phyloP scores from a whole-genome alignment of 768 basidiomycete species.

The Termitomyces sp. region DNA sequence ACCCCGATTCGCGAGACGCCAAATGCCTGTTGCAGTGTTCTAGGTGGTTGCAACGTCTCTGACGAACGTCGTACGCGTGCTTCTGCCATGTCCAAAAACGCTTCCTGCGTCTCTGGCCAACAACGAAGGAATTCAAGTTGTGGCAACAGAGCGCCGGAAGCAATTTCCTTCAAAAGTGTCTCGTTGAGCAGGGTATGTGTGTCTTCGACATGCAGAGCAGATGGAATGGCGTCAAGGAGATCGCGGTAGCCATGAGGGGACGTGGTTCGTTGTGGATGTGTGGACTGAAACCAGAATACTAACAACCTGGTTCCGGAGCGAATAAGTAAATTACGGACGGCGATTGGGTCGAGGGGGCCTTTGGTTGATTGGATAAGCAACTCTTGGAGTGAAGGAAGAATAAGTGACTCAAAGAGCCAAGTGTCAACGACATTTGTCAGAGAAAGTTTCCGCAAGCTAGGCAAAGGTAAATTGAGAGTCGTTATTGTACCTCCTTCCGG shows the following conservation, averaged over 20 bases:
- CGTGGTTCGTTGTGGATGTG: background rate
- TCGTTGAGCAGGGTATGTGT: background rate
- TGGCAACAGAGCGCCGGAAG: background rate
- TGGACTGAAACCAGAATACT: constrained; percentile 1
- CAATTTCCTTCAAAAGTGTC: background rate
- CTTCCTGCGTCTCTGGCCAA: constrained; percentile 3
- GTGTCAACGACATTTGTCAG: background rate
- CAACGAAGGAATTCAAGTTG: background rate
- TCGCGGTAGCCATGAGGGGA: background rate
- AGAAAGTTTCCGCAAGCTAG: background rate
- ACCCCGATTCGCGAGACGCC: background rate
- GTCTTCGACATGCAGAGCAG: background rate
- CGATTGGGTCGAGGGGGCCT: background rate
- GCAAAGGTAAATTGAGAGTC: background rate
- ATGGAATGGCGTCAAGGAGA: background rate
- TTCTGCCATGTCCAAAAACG: constrained; percentile 3
- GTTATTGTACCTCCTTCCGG: background rate
- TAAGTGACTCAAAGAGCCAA: constrained; percentile 2
- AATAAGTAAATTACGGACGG: background rate
- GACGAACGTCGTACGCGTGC: background rate
- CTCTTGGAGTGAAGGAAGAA: constrained; percentile 3
- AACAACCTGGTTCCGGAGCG: background rate
- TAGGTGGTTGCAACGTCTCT: background rate
- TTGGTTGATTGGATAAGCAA: background rate
- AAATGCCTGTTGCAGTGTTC: constrained; percentile 1